Evolutionary conservation across 2,329 filamentous ascomycete genomes (phyloP).

Genomic region (Paecilomyces formosus): DNA sequence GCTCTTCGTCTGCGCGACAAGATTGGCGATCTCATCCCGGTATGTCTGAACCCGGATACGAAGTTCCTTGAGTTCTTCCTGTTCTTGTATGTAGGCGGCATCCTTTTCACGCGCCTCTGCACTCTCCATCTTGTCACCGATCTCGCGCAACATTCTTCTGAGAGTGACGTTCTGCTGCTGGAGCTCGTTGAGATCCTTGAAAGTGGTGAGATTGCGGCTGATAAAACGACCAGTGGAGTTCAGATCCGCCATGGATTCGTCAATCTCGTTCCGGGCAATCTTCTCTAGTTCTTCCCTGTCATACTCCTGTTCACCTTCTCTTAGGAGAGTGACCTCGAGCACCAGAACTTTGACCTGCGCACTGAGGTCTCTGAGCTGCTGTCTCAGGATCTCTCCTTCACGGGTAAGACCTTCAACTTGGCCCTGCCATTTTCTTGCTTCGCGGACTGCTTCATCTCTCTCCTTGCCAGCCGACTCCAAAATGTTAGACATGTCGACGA

Average conservation of each 20-base stretch:
- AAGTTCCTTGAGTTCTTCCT: conserved; percentile 65
- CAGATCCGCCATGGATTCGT: conserved; percentile 63
- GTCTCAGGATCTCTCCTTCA: conserved; percentile 72
- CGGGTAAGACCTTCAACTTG: conserved; percentile 54
- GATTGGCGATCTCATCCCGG: conserved; percentile 75
- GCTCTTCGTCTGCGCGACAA: conserved; percentile 78
- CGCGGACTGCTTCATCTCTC: conserved; percentile 69
- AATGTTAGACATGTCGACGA: conserved; percentile 75
- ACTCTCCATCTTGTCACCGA: conserved; percentile 85
- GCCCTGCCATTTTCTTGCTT: conserved; percentile 70
- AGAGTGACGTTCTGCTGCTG: conserved; percentile 84
- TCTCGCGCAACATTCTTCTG: conserved; percentile 70
- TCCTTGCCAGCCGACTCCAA: conserved; percentile 76
- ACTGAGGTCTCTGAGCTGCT: conserved; percentile 82
- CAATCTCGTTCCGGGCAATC: conserved; percentile 68
- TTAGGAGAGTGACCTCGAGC: conserved; percentile 69
- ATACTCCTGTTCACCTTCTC: conserved; percentile 70
- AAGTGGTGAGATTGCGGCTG: conserved; percentile 79
- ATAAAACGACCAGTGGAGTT: conserved; percentile 85
- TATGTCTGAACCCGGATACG: conserved; percentile 68
- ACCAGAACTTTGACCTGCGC: conserved; percentile 85
- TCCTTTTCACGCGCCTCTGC: conserved; percentile 66
- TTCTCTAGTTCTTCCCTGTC: conserved; percentile 71
- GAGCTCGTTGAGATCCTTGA: conserved; percentile 75
- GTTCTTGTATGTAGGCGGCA: conserved; percentile 46